A percentile compares a stretch with the other conserved stretches of the same genome.
Conservation (phyloP, 140 eudicot species). For the Oenanthe javanica region DNA sequence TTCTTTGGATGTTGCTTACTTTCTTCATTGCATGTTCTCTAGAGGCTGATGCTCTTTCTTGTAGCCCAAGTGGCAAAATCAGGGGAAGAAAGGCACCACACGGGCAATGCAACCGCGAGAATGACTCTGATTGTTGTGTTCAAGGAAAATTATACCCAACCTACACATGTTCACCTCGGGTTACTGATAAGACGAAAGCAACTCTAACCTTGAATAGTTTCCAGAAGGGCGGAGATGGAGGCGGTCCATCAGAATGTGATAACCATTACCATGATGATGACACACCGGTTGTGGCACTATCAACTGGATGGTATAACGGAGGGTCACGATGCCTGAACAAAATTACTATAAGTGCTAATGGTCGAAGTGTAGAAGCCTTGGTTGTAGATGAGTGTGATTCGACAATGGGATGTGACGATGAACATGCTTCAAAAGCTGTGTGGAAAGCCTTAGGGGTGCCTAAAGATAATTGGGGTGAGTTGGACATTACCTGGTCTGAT, state of each 20-base stretch:
- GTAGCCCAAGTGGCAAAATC: background rate
- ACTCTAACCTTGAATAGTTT: background rate
- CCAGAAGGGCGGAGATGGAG: background rate
- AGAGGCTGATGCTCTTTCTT: background rate
- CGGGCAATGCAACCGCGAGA: background rate
- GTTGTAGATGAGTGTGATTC: too few species aligned
- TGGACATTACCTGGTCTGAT: background rate
- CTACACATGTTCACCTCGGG: background rate
- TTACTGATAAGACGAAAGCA: background rate
- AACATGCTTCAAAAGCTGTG: too few species aligned
- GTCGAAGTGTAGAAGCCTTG: too few species aligned
- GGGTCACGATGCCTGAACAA: too few species aligned
- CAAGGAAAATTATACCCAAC: background rate
- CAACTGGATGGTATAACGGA: background rate
- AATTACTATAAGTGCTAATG: too few species aligned
- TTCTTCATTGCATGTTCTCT: background rate
- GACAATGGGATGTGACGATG: too few species aligned
- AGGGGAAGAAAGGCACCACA: background rate
- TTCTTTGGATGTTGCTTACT: background rate
- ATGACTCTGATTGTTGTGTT: background rate
- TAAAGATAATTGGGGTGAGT: too few species aligned
- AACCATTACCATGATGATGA: background rate
- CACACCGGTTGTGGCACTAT: background rate
- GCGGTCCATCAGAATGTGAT: background rate
- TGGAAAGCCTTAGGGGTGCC: too few species aligned